Conservation (phyloP, 2,329 filamentous ascomycete genomes). For the Colletotrichum aenigma region DNA sequence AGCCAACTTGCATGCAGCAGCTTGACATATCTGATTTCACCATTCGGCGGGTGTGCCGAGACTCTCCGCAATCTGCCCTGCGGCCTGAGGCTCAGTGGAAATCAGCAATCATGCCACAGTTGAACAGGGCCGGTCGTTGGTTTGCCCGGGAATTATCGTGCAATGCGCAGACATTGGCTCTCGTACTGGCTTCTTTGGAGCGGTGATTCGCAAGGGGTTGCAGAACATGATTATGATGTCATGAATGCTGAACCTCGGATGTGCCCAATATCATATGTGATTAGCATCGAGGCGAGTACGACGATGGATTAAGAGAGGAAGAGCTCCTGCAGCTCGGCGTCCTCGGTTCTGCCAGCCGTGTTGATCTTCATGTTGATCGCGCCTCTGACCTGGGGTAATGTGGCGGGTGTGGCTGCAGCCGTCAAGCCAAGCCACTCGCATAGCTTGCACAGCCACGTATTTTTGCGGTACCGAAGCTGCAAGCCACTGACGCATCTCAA, state of each 20-base stretch:
- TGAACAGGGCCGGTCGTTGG: background rate
- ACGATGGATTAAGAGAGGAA: background rate
- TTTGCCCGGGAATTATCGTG: background rate
- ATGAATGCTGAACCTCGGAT: background rate
- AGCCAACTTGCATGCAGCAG: background rate
- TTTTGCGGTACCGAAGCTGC: background rate
- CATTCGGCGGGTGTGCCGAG: background rate
- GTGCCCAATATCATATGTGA: background rate
- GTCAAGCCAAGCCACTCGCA: background rate
- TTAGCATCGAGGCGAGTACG: background rate
- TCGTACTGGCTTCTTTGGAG: background rate
- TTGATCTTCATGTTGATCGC: slow-evolving; percentile 3
- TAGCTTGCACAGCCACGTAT: background rate
- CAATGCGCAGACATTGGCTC: background rate
- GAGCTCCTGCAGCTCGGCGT: background rate
- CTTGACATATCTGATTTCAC: background rate
- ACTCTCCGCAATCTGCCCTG: background rate
- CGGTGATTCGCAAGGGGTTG: background rate
- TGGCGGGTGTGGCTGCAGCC: background rate
- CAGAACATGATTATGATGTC: background rate
- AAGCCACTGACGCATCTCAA: background rate
- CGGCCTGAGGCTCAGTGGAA: background rate
- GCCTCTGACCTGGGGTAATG: background rate
- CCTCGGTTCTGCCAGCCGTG: background rate
- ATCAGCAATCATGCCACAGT: background rate